Evolutionary conservation across 352 stramenopile species (phyloP).

Genomic region (Pythium brachiatum): DNA sequence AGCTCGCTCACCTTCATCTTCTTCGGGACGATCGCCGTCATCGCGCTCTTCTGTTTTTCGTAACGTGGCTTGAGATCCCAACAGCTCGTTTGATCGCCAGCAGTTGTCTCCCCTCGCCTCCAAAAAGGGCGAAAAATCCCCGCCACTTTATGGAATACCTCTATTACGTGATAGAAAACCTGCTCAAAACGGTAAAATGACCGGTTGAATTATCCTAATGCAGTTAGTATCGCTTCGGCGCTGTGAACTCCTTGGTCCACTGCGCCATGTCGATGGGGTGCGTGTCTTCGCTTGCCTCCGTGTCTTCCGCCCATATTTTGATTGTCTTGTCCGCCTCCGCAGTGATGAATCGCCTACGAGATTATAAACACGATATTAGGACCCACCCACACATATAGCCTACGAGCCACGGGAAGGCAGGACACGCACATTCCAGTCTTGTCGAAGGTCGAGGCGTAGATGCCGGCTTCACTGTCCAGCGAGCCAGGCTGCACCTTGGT

Average conservation of each 20-base stretch:
- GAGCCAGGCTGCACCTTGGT: conserved; percentile 95
- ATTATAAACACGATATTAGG: background rate
- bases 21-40: conserved; percentile 80
- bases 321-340: conserved; percentile 99
- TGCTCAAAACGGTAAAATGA: conserved; percentile 9
- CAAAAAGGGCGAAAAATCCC: conserved; percentile 12
- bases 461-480: conserved; percentile 97
- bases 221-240: conserved; percentile 72
- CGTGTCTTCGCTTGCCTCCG: conserved; percentile 92
- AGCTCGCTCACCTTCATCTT: conserved; percentile 92
- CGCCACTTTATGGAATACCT: conserved; percentile 30
- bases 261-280: conserved; percentile 97
- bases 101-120: conserved; percentile 5
- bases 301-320: conserved; percentile 98
- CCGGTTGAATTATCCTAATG: conserved; percentile 12
- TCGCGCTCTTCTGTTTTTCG: conserved; percentile 14
- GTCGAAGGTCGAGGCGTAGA: conserved; percentile 97
- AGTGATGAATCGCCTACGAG: conserved; percentile 94
- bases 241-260: conserved; percentile 95
- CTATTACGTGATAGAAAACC: conserved; percentile 15
- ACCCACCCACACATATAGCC: background rate
- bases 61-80: background rate
- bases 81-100: background rate
- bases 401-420: background rate
- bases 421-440: conserved; percentile 89